phyloP scores from a whole-genome alignment of 1,139 yeast genomes.

The Sugiyamaella xylanicola region DNA sequence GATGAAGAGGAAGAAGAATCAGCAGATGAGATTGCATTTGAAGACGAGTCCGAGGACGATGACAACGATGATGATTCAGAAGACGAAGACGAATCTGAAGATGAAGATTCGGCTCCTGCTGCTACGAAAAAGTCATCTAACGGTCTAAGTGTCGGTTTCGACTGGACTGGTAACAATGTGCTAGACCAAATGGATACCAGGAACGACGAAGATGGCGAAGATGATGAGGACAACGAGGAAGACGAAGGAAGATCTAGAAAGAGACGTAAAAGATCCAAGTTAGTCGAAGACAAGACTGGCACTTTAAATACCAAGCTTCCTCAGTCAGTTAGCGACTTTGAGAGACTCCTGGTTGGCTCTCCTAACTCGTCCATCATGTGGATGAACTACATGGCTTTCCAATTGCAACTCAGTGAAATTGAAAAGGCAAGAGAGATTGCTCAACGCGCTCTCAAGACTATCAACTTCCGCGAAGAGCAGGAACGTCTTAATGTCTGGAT shows the following conservation, averaged over 20 bases:
- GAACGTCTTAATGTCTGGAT: constrained; percentile 96
- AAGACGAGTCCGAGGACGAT: constrained; percentile 32
- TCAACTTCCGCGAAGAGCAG: constrained; percentile 86
- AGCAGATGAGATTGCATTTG: too few relatives aligned
- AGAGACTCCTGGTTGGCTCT: constrained; percentile 83
- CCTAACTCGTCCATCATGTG: constrained; percentile 93
- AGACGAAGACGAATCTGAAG: constrained; percentile 38
- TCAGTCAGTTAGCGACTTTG: constrained; percentile 88
- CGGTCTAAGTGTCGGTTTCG: constrained; percentile 86
- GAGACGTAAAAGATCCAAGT: constrained; percentile 47
- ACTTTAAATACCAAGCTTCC: constrained; percentile 85
- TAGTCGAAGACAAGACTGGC: constrained; percentile 78
- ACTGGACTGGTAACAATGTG: constrained; percentile 87
- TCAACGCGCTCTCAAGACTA: constrained; percentile 87
- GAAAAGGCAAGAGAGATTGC: constrained; percentile 95
- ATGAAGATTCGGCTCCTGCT: constrained; percentile 23
- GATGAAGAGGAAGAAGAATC: constrained; percentile 38
- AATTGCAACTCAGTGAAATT: constrained; percentile 86
- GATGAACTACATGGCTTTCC: constrained; percentile 99
- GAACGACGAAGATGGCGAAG: constrained; percentile 56
- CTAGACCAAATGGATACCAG: constrained; percentile 61
- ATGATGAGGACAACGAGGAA: constrained; percentile 44
- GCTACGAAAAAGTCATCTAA: constrained; percentile 34
- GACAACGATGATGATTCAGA: constrained; percentile 39
- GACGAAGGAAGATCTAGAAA: constrained; percentile 44